These are phyloP conservation scores for Pythium insidiosum DNA, from an alignment of 352 stramenopile genomes.

Conservation along the genomic window DNA sequence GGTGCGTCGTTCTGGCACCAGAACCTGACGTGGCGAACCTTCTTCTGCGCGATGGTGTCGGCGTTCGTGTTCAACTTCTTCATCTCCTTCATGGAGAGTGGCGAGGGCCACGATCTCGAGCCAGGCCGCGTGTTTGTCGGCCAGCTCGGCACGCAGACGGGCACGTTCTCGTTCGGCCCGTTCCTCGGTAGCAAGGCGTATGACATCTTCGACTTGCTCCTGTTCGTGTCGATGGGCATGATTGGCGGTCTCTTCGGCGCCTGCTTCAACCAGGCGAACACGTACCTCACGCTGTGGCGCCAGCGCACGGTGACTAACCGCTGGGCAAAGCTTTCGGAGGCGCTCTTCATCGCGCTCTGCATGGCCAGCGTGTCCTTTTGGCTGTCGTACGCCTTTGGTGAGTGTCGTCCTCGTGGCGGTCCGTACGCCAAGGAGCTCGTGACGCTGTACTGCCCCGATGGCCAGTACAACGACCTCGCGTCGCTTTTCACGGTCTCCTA, in stretches of 20 bases:
- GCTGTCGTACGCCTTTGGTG: constrained; percentile 72
- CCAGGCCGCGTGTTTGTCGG: constrained; percentile 36
- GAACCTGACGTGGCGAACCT: constrained; percentile 96
- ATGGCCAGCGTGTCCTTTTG: constrained; percentile 70
- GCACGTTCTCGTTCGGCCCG: constrained; percentile 84
- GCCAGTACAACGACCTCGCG: constrained; percentile 96
- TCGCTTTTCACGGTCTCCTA: constrained; percentile 95
- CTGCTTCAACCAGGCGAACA: constrained; percentile 95
- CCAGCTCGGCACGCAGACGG: constrained; percentile 68
- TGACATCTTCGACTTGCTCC: constrained; percentile 91
- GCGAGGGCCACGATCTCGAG: constrained; percentile 22
- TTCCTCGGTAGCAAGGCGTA: constrained; percentile 88
- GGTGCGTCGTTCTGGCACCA: constrained; percentile 97
- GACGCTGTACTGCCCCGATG: constrained; percentile 91
- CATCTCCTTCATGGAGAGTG: constrained; percentile 62
- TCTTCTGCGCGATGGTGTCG: constrained; percentile 95
- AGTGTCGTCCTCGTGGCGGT: constrained; percentile 37
- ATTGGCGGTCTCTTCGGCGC: constrained; percentile 96
- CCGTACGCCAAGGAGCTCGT: constrained; percentile 82
- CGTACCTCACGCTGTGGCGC: constrained; percentile 84
- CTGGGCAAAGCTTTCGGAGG: constrained; percentile 57
- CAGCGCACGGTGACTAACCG: constrained; percentile 52
- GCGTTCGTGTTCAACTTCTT: constrained; percentile 84
- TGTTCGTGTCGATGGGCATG: constrained; percentile 97
- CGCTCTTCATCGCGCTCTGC: constrained; percentile 49